These are phyloP conservation scores for Pyrenopolyporus hunteri DNA, from an alignment of 495 filamentous ascomycete genomes.

Conservation along the genomic window DNA sequence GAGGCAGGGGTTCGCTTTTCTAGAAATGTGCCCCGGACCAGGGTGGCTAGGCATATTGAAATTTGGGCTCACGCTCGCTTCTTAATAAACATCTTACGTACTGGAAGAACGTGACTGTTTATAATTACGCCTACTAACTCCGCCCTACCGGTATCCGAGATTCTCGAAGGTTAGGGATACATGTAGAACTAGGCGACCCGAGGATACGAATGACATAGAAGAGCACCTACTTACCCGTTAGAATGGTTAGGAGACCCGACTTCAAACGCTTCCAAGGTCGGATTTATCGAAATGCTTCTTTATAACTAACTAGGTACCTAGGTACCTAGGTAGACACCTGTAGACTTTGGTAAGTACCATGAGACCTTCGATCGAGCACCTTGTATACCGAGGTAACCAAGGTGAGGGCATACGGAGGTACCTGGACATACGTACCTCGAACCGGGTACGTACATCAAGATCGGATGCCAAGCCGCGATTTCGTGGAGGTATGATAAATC, in stretches of 20 bases:
- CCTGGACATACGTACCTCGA: too few relatives aligned
- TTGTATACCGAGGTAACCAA: too few relatives aligned
- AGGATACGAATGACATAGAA: too few relatives aligned
- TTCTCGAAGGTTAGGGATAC: neutral
- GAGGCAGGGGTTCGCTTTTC: slow-evolving; percentile 15
- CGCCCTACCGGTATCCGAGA: neutral
- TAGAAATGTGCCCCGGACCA: slow-evolving; percentile 9
- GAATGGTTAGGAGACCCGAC: too few relatives aligned
- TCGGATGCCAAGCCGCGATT: slow-evolving; percentile 34
- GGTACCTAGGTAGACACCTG: neutral
- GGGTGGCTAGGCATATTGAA: slow-evolving; percentile 1
- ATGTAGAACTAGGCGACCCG: neutral
- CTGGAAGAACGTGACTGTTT: neutral
- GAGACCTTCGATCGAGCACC: too few relatives aligned
- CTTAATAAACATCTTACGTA: neutral
- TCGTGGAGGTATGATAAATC: slow-evolving; percentile 38
- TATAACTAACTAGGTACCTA: too few relatives aligned
- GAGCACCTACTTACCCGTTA: too few relatives aligned
- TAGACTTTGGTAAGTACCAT: neutral
- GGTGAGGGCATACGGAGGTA: too few relatives aligned
- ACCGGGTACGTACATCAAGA: slow-evolving; percentile 7
- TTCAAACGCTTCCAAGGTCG: too few relatives aligned
- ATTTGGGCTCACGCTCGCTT: neutral
- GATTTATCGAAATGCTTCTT: too few relatives aligned
- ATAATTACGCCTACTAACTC: neutral